Conservation (phyloP, 352 stramenopile species). For the Peronosclerospora sorghi region DNA sequence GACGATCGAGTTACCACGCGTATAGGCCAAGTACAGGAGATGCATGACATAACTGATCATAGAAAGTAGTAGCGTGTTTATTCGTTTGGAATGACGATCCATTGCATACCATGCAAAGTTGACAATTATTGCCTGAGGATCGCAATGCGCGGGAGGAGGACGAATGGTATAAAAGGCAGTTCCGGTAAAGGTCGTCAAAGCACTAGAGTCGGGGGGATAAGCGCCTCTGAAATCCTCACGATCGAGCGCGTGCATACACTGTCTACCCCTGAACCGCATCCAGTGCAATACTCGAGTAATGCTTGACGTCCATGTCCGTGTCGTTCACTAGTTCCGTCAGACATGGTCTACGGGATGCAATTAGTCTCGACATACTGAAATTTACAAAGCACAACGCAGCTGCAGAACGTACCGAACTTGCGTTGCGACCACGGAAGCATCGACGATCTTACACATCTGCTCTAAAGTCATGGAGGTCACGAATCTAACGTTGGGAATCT, state of each 20-base stretch:
- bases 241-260: conserved; percentile 22
- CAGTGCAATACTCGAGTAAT: conserved; percentile 74
- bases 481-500: conserved; percentile 85
- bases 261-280: conserved; percentile 59
- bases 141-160: no score
- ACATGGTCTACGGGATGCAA: conserved; percentile 37
- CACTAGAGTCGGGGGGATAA: conserved; percentile 6
- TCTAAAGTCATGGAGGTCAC: conserved; percentile 78
- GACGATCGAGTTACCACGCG: conserved; percentile 36
- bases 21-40: conserved; percentile 17
- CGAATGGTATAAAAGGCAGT: not conserved
- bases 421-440: conserved; percentile 46
- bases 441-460: conserved; percentile 71
- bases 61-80: not conserved
- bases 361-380: conserved; percentile 2
- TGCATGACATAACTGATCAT: not conserved
- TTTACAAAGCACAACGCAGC: not conserved
- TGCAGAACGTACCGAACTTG: conserved; percentile 54
- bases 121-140: no score
- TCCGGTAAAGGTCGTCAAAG: not conserved
- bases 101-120: no score
- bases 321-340: conserved; percentile 69
- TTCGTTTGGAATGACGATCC: no score
- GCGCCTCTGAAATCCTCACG: conserved; percentile 14
- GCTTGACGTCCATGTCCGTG: conserved; percentile 77